These are phyloP conservation scores for Chrysoporthe deuterocubensis DNA, from an alignment of 2,329 filamentous ascomycete species.

Conservation along the genomic window DNA sequence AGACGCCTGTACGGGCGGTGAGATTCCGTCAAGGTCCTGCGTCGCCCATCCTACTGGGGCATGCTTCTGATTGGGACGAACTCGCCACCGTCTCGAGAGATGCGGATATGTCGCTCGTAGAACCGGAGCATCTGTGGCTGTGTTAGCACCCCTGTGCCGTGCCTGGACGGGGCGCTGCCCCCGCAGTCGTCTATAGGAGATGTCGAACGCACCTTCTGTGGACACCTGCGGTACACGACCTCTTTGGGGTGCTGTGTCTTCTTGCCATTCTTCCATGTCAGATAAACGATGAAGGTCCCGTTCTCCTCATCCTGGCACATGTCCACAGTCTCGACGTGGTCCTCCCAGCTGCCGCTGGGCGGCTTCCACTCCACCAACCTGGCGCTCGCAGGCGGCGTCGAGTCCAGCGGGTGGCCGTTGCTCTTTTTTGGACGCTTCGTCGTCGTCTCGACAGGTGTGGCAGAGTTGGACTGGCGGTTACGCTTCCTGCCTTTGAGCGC, in stretches of 20 bases:
- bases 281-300: conserved; percentile 66
- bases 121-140: conserved; percentile 59
- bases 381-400: conserved; percentile 51
- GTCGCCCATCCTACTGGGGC: conserved; percentile 15
- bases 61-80: conserved; percentile 22
- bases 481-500: conserved; percentile 62
- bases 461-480: conserved; percentile 48
- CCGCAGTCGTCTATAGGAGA: neutral
- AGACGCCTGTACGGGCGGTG: neutral
- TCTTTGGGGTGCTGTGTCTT: conserved; percentile 75
- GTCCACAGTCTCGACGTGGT: conserved; percentile 71
- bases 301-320: conserved; percentile 69
- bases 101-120: conserved; percentile 61
- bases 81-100: conserved; percentile 31
- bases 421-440: conserved; percentile 53
- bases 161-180: too few relatives aligned
- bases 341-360: conserved; percentile 77
- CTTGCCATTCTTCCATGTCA: conserved; percentile 74
- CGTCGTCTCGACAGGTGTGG: conserved; percentile 41
- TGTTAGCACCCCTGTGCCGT: conserved; percentile 1
- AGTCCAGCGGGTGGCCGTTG: conserved; percentile 53
- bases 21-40: neutral
- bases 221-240: conserved; percentile 74
- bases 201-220: conserved; percentile 66
- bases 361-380: conserved; percentile 61